These are phyloP conservation scores for Populus trichocarpa DNA, from an alignment of 441 rosid species.

Conservation along the genomic window DNA sequence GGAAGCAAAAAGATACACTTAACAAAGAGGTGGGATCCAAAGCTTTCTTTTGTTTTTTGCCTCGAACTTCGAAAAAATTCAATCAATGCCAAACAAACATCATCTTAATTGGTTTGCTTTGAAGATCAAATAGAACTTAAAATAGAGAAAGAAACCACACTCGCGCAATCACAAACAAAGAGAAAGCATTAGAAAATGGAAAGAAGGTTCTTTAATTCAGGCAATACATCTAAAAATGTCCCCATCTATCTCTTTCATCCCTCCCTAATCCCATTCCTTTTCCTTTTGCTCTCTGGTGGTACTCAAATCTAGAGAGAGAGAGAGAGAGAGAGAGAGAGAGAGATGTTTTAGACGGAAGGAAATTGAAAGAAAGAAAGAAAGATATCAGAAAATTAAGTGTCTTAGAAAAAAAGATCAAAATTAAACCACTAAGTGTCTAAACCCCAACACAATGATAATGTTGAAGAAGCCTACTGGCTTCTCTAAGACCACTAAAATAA, in stretches of 20 bases:
- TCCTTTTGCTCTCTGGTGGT: constrained; percentile 15
- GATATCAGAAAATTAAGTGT: constrained; percentile 37
- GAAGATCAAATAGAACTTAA: constrained; percentile 12
- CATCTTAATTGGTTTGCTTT: constrained; percentile 24
- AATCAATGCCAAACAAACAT: constrained; percentile 17
- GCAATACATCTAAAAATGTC: constrained; percentile 44
- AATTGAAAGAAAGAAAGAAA: constrained; percentile 24
- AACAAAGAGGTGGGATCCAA: constrained; percentile 47
- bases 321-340: constrained; percentile 20
- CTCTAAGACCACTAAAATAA: constrained; percentile 92
- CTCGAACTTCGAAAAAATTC: constrained; percentile 24
- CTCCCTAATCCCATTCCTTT: constrained; percentile 8
- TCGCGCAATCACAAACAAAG: constrained; percentile 11
- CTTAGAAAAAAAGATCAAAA: constrained; percentile 14
- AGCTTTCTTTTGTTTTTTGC: constrained; percentile 27
- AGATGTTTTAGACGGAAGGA: constrained; percentile 30
- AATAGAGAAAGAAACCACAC: constrained; percentile 1
- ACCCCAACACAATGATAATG: constrained; percentile 60
- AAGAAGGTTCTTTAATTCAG: constrained; percentile 48
- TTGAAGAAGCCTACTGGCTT: constrained; percentile 94
- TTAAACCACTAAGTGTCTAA: constrained; percentile 25
- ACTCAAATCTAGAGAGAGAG: constrained; percentile 25
- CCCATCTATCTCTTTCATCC: constrained; percentile 39
- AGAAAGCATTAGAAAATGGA: constrained; percentile 28
- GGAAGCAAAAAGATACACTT: constrained; percentile 25